Evolutionary conservation across 257 asterid species (phyloP).

Genomic region (Solanum peruvianum): DNA sequence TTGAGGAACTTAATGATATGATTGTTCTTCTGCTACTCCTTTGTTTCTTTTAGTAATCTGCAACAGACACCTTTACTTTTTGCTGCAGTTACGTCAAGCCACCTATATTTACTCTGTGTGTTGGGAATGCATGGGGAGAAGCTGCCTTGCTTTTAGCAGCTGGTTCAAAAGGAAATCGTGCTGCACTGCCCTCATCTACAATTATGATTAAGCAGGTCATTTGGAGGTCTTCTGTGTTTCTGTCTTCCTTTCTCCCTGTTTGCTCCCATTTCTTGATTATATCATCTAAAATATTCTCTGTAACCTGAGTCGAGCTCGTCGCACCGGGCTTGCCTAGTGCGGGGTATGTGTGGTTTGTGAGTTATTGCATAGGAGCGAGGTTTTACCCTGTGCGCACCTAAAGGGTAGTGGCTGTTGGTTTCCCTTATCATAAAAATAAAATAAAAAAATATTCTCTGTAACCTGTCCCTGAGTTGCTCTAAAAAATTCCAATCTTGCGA

Average conservation of each 20-base stretch:
- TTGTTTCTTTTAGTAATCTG: not conserved
- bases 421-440: no score
- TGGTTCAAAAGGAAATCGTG: slow-evolving; percentile 91
- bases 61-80: not conserved
- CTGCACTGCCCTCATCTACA: slow-evolving; percentile 91
- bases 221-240: not conserved
- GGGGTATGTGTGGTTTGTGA: not conserved
- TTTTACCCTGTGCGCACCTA: not conserved
- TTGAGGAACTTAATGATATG: not conserved
- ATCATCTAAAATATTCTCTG: not conserved
- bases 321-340: not conserved
- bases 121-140: slow-evolving; percentile 99
- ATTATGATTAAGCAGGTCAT: slow-evolving; percentile 92
- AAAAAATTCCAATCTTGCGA: not conserved
- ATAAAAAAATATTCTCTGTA: not conserved
- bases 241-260: not conserved
- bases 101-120: slow-evolving; percentile 84
- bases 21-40: not conserved
- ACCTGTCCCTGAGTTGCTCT: not conserved
- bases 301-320: not conserved
- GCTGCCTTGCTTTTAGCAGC: slow-evolving; percentile 96
- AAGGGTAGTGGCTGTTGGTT: no score
- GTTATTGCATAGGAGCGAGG: not conserved
- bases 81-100: slow-evolving; percentile 67
- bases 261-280: not conserved